Percentiles rank a stretch among this genome's conserved stretches.
Evolutionary conservation across 1,284 basidiomycete genomes (phyloP).

Genomic region (Ganoderma lucidum): DNA sequence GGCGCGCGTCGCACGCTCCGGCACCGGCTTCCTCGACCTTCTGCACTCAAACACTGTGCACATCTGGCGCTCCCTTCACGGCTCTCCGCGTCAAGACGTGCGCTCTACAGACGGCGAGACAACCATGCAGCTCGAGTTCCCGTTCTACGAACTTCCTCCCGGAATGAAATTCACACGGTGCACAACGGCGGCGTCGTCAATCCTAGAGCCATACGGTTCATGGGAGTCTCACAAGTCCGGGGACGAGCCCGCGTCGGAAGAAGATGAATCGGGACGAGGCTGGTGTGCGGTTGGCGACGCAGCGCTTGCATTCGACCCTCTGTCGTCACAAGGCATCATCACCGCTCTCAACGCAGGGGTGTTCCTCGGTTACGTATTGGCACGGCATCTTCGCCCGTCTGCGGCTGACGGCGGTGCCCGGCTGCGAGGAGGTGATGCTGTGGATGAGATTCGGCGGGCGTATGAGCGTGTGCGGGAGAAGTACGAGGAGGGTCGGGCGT

Average conservation of each 20-base stretch:
- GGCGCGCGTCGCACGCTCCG: conserved; percentile 39
- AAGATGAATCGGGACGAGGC: neutral
- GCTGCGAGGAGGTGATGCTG: neutral
- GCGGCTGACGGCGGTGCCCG: neutral
- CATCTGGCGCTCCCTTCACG: neutral
- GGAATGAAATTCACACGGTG: conserved; percentile 33
- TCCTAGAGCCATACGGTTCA: conserved; percentile 35
- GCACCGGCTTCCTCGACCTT: conserved; percentile 41
- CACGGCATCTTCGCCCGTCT: neutral
- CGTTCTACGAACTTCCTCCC: conserved; percentile 12
- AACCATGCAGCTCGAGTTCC: neutral
- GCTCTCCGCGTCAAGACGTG: neutral
- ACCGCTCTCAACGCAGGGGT: conserved; percentile 43
- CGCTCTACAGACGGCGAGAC: conserved; percentile 21
- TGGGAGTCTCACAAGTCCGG: conserved; percentile 17
- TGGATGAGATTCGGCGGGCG: conserved; percentile 10
- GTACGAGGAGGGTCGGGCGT: conserved; percentile 23
- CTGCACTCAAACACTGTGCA: conserved; percentile 34
- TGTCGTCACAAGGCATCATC: conserved; percentile 49
- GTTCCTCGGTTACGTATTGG: conserved; percentile 34
- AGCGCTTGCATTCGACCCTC: conserved; percentile 48
- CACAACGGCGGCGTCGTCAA: conserved; percentile 41
- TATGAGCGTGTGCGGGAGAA: conserved; percentile 23
- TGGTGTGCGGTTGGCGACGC: conserved; percentile 49
- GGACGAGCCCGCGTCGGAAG: neutral